phyloP scores from a whole-genome alignment of 2,329 filamentous ascomycete species.

The Bretziella fagacearum region DNA sequence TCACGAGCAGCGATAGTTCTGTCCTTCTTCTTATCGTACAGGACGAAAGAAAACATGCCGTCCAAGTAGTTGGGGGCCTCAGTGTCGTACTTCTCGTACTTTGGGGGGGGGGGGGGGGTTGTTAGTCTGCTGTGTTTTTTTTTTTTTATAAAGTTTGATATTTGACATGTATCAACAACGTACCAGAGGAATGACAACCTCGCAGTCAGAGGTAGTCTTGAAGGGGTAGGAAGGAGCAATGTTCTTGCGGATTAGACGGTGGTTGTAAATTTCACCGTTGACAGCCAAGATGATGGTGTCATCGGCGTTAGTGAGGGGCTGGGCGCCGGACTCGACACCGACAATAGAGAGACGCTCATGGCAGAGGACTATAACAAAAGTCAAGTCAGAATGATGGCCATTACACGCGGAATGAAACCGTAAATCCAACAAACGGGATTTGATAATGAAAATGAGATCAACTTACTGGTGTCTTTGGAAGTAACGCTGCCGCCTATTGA shows the following conservation, averaged over 20 bases:
- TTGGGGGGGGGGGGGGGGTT: too few relatives aligned
- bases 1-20: conserved; percentile 86
- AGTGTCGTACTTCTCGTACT: conserved; percentile 82
- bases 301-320: conserved; percentile 87
- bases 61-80: conserved; percentile 88
- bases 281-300: conserved; percentile 78
- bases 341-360: conserved; percentile 97
- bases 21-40: conserved; percentile 91
- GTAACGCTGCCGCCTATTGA: conserved; percentile 65
- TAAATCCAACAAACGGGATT: background rate
- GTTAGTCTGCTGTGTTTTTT: too few relatives aligned
- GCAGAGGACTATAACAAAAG: conserved; percentile 70
- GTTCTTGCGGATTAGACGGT: conserved; percentile 78
- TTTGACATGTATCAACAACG: too few relatives aligned
- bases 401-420: background rate
- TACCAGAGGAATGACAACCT: conserved; percentile 95
- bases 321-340: conserved; percentile 88
- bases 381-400: too few relatives aligned
- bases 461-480: conserved; percentile 76
- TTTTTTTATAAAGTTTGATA: too few relatives aligned
- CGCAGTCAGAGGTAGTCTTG: conserved; percentile 97
- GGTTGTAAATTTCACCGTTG: conserved; percentile 99
- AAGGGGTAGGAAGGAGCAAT: conserved; percentile 78
- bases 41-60: conserved; percentile 98
- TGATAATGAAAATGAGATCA: background rate